Percentiles rank a stretch among this genome's conserved stretches.
These are phyloP conservation scores for Ascobolus immersus DNA, from an alignment of 495 filamentous ascomycete species.

Conservation along the genomic window DNA sequence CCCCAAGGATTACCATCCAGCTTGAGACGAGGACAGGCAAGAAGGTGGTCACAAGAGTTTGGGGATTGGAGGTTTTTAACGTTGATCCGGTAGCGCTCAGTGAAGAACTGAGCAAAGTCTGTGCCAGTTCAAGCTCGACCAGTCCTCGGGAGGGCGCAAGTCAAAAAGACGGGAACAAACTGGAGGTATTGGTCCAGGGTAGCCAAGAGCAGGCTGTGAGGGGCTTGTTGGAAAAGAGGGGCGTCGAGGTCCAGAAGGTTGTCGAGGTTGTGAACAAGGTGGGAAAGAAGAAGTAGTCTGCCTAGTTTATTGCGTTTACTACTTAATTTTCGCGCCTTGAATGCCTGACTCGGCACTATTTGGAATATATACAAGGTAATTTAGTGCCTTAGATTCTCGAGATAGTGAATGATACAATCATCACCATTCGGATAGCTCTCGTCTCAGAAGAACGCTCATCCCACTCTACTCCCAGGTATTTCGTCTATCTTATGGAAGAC, in stretches of 20 bases:
- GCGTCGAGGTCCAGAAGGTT: conserved; percentile 32
- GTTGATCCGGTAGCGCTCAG: conserved; percentile 35
- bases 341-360: too few relatives aligned
- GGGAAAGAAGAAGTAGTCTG: conserved; percentile 34
- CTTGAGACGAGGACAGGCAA: conserved; percentile 42
- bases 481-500: too few relatives aligned
- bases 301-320: too few relatives aligned
- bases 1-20: conserved; percentile 33
- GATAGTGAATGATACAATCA: too few relatives aligned
- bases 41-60: conserved; percentile 41
- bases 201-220: conserved; percentile 36
- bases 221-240: conserved; percentile 33
- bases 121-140: conserved; percentile 44
- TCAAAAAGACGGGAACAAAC: conserved; percentile 34
- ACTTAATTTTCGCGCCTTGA: too few relatives aligned
- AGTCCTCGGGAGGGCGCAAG: conserved; percentile 31
- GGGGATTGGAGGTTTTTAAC: conserved; percentile 35
- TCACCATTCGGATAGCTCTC: too few relatives aligned
- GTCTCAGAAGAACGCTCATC: too few relatives aligned
- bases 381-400: too few relatives aligned
- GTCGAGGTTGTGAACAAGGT: conserved; percentile 40
- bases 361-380: too few relatives aligned
- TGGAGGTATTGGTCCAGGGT: conserved; percentile 49
- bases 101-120: conserved; percentile 45
- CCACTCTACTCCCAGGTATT: too few relatives aligned